A percentile compares a stretch with the other conserved stretches of the same genome.
Evolutionary conservation across 1,284 basidiomycete genomes (phyloP).

Genomic region (Tilletia setariae): DNA sequence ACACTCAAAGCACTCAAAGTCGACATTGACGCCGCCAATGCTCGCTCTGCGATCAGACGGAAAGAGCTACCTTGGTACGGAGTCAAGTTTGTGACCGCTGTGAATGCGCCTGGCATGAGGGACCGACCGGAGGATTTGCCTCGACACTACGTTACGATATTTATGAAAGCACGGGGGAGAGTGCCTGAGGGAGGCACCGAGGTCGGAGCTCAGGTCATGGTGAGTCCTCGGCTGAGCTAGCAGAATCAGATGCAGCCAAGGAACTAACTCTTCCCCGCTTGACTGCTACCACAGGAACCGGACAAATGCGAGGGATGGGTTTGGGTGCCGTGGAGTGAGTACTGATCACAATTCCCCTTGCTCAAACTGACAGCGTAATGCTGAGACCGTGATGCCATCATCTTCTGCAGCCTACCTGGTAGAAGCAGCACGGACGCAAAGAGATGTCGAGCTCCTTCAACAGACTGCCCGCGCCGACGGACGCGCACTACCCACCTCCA

Average conservation of each 20-base stretch:
- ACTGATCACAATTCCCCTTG: not conserved
- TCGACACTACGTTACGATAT: slow-evolving; percentile 52
- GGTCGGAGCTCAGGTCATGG: slow-evolving; percentile 13
- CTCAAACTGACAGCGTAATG: not conserved
- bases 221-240: not conserved
- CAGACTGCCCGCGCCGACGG: slow-evolving; percentile 1
- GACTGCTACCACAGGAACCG: not conserved
- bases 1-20: slow-evolving; percentile 6
- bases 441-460: not conserved
- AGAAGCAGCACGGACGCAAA: not conserved
- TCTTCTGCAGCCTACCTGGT: not conserved
- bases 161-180: slow-evolving; percentile 30
- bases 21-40: slow-evolving; percentile 19
- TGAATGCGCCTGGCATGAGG: slow-evolving; percentile 34
- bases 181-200: slow-evolving; percentile 4
- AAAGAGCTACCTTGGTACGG: not conserved
- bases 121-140: slow-evolving; percentile 24
- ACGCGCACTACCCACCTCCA: not conserved
- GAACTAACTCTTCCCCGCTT: not conserved
- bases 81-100: slow-evolving; percentile 33
- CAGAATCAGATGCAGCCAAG: not conserved
- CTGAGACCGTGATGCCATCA: not conserved
- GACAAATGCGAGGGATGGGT: slow-evolving; percentile 8
- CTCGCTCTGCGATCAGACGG: slow-evolving; percentile 16
- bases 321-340: slow-evolving; percentile 12